phyloP scores from a whole-genome alignment of 2,329 filamentous ascomycete species.

The Xylariaceae sp. region DNA sequence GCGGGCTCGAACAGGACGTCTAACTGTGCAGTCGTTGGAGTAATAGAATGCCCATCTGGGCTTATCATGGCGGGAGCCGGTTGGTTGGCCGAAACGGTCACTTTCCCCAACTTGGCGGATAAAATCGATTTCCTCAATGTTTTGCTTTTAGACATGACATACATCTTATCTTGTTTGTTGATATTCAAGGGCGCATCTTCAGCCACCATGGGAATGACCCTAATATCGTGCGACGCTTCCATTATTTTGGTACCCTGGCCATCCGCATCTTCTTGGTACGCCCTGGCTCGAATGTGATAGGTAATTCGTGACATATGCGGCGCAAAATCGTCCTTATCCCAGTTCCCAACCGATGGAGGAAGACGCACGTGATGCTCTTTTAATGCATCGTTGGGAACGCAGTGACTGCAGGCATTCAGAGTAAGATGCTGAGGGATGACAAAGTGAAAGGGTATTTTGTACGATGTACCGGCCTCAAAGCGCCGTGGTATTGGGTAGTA shows the following conservation, averaged over 20 bases:
- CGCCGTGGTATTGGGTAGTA: conserved; percentile 54
- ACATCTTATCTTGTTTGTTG: conserved; percentile 54
- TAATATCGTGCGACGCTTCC: conserved; percentile 53
- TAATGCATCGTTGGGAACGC: conserved; percentile 50
- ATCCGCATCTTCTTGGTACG: conserved; percentile 37
- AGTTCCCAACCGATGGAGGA: conserved; percentile 58
- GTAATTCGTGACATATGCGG: conserved; percentile 61
- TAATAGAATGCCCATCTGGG: conserved; percentile 53
- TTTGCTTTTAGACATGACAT: conserved; percentile 58
- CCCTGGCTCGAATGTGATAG: conserved; percentile 58
- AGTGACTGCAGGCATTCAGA: conserved; percentile 61
- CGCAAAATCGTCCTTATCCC: conserved; percentile 60
- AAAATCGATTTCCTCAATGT: conserved; percentile 59
- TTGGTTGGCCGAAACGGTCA: conserved; percentile 54
- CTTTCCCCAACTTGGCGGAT: conserved; percentile 55
- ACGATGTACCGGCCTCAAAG: conserved; percentile 55
- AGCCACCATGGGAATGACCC: conserved; percentile 56
- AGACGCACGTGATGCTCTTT: conserved; percentile 59
- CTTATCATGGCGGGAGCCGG: conserved; percentile 56
- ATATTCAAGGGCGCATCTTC: conserved; percentile 60
- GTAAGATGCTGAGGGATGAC: conserved; percentile 63
- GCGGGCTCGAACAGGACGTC: conserved; percentile 55
- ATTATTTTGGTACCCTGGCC: conserved; percentile 43
- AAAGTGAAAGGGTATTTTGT: conserved; percentile 64
- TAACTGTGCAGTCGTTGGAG: conserved; percentile 51